Percentiles rank a stretch among this genome's conserved stretches.
Conservation (phyloP, 208 protist genomes). For the Strigomonas culicis region DNA sequence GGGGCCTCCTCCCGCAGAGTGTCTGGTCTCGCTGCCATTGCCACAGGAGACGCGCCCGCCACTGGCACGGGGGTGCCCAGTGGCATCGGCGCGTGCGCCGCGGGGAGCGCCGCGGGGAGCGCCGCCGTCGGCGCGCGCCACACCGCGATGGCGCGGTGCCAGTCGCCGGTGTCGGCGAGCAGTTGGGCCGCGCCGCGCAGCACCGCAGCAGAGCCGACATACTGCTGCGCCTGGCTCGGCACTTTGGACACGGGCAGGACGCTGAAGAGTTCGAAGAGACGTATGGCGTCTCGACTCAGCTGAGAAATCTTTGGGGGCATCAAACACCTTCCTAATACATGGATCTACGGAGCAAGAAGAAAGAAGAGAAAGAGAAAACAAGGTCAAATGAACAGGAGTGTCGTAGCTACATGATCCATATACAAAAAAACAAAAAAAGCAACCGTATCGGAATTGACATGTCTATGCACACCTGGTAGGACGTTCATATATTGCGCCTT, state of each 20-base stretch:
- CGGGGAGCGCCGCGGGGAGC: too few relatives aligned
- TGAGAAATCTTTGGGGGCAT: background rate
- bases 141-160: background rate
- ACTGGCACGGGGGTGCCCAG: too few relatives aligned
- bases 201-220: background rate
- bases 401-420: background rate
- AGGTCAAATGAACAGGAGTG: background rate
- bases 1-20: too few relatives aligned
- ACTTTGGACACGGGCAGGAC: background rate
- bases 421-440: too few relatives aligned
- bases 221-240: constrained; percentile 12
- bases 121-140: background rate
- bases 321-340: too few relatives aligned
- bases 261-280: background rate
- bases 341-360: too few relatives aligned
- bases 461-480: too few relatives aligned
- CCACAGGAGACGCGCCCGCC: too few relatives aligned
- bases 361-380: background rate
- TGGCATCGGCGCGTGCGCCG: too few relatives aligned
- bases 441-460: too few relatives aligned
- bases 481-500: too few relatives aligned
- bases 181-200: background rate
- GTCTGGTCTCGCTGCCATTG: too few relatives aligned
- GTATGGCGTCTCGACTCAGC: background rate
- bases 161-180: constrained; percentile 1